Conservation (phyloP, 306 rosid species). For the Leucaena leucocephala region DNA sequence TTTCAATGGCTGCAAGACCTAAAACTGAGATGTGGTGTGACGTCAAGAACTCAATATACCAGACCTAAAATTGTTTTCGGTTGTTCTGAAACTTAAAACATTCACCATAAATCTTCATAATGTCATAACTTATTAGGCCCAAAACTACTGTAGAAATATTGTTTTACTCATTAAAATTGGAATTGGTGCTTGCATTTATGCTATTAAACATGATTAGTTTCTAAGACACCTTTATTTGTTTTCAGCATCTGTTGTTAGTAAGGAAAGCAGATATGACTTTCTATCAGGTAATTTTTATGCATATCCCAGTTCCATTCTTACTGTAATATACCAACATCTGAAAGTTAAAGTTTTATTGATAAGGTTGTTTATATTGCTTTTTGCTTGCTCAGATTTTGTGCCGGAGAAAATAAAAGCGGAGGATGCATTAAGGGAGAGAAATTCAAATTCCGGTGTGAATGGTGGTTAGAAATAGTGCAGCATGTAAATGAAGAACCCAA, state of each 20-base stretch:
- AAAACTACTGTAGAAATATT: background rate
- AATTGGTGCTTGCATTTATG: slow-evolving; percentile 11
- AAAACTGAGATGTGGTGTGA: slow-evolving; percentile 15
- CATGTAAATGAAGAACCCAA: slow-evolving; percentile 32
- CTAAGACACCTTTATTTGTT: slow-evolving; percentile 34
- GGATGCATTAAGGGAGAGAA: slow-evolving; percentile 78
- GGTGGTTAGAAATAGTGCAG: slow-evolving; percentile 40
- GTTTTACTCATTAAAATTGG: background rate
- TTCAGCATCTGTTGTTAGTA: slow-evolving; percentile 80
- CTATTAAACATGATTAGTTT: slow-evolving; percentile 25
- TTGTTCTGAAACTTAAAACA: slow-evolving; percentile 21
- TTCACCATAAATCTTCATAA: background rate
- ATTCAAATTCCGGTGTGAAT: slow-evolving; percentile 42
- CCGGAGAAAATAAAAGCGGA: slow-evolving; percentile 76
- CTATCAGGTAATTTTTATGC: slow-evolving; percentile 68
- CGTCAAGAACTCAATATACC: slow-evolving; percentile 2
- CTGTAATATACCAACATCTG: background rate
- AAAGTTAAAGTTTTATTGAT: slow-evolving; percentile 26
- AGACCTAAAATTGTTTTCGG: slow-evolving; percentile 6
- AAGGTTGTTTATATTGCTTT: slow-evolving; percentile 20
- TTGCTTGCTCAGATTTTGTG: slow-evolving; percentile 65
- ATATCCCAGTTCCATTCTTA: slow-evolving; percentile 14
- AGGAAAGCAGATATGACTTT: slow-evolving; percentile 76
- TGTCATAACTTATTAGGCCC: background rate
- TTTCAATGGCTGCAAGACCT: background rate